Conservation (phyloP, 768 basidiomycete genomes). For the Candolleomyces efflorescens region DNA sequence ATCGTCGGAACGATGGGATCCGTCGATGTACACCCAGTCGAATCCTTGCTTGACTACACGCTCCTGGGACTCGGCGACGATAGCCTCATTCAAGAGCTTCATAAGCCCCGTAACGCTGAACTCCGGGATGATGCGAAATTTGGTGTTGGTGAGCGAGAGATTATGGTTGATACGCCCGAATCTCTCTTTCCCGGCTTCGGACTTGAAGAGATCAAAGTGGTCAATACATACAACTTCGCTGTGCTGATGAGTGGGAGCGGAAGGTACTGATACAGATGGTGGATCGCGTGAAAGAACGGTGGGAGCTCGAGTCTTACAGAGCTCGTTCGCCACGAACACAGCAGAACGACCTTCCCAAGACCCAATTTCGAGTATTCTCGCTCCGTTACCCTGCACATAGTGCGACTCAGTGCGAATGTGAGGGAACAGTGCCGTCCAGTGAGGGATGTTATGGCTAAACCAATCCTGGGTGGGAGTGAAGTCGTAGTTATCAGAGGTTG, state of each 20-base stretch:
- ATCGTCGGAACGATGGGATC: slow-evolving; percentile 57
- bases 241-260: too few relatives aligned
- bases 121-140: slow-evolving; percentile 41
- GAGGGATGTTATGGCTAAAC: slow-evolving; percentile 42
- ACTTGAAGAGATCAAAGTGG: slow-evolving; percentile 52
- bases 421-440: slow-evolving; percentile 40
- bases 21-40: slow-evolving; percentile 58
- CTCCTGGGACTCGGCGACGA: slow-evolving; percentile 10
- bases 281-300: background rate
- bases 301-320: slow-evolving; percentile 27
- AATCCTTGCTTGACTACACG: slow-evolving; percentile 33
- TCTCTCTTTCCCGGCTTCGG: slow-evolving; percentile 44
- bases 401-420: slow-evolving; percentile 25
- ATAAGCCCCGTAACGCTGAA: slow-evolving; percentile 53
- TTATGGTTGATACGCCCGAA: slow-evolving; percentile 42
- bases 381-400: slow-evolving; percentile 11
- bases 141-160: slow-evolving; percentile 38
- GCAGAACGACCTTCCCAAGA: slow-evolving; percentile 65
- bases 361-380: slow-evolving; percentile 53
- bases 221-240: slow-evolving; percentile 53
- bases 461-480: slow-evolving; percentile 56
- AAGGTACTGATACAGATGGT: too few relatives aligned
- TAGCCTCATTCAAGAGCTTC: slow-evolving; percentile 44
- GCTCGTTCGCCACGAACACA: slow-evolving; percentile 46
- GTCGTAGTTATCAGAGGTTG: background rate